Evolutionary conservation across 345 rosid genomes (phyloP), one percentile per base, ranked within the genome.

Genomic region (Eucalyptus erythrocorys): DNA sequence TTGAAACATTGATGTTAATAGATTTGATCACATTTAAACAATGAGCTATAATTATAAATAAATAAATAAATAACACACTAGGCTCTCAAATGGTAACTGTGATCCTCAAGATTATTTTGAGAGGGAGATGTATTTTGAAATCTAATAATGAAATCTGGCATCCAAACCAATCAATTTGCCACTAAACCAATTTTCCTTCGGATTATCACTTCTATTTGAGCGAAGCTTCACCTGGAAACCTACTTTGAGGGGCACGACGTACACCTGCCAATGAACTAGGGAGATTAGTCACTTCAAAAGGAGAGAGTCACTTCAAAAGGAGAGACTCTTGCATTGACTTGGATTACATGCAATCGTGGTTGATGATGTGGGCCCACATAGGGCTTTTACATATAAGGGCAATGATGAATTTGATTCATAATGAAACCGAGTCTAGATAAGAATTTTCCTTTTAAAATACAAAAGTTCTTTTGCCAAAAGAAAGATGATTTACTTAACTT

Each of bases 71-170:
- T 6, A 17, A 17, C n/a, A 37, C 6, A 10, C 6, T 34, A 37
- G 45, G 8, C 0, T 34, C 37, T 5, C 10, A n/a, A 0, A 64
- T 64, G 13, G 45, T 17, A 37, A 19, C 1, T 71, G 1, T 3
- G 24, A 19, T 71, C 45, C 45, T 71, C 26, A 10, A 17, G 3
- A 71, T 71, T 34, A 0, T 17, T 71, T 6, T 1, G 14, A 3
- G 43, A 3, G 81, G 81, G 43, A 71, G 81, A 71, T 9, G 45
- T 5, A 6, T 34, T 30, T 61, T 16, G 37, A 16, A 3, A 32
- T 66, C 79, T 34, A 40, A 68, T 34, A 40, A 68, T 17, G 76
- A n/a, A 64, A 64, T 64, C 21, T 5, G 4, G 10, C 37, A n/a
- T 64, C 76, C 71, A n/a, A 34, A 19, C 80, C 43, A 7, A 68